A percentile compares a stretch with the other conserved stretches of the same genome.
Conservation (phyloP, 345 rosid species). For the Eucalyptus rudis region DNA sequence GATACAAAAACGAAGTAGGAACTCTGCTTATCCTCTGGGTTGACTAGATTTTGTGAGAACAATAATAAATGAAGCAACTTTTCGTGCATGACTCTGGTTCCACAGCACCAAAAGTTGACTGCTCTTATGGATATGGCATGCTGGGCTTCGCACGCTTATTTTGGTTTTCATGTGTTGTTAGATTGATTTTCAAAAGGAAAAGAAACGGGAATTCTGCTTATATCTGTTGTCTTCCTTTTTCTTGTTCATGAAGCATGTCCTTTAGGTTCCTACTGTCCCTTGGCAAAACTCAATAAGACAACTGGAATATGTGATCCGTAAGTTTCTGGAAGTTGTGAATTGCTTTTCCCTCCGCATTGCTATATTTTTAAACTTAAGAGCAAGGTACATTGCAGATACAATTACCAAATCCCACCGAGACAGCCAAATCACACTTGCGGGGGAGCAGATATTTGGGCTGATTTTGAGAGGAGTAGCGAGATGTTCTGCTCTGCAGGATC, state of each 20-base stretch:
- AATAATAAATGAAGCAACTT: neutral
- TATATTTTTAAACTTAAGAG: neutral
- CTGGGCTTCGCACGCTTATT: neutral
- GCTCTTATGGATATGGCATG: neutral
- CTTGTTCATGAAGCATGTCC: constrained; percentile 61
- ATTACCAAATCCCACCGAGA: constrained; percentile 68
- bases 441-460: constrained; percentile 71
- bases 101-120: neutral
- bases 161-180: neutral
- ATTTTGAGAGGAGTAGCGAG: constrained; percentile 36
- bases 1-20: neutral
- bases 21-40: neutral
- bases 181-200: neutral
- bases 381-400: constrained; percentile 36
- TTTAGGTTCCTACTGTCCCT: constrained; percentile 73
- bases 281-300: constrained; percentile 56
- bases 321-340: constrained; percentile 11
- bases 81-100: neutral
- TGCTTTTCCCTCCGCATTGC: neutral
- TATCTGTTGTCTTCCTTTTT: neutral
- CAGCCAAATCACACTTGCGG: constrained; percentile 64
- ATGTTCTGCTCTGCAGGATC: constrained; percentile 81
- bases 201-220: neutral
- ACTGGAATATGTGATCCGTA: constrained; percentile 82
- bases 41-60: neutral